These are phyloP conservation scores for Castanopsis chinensis DNA, from an alignment of 306 rosid genomes.

Conservation along the genomic window DNA sequence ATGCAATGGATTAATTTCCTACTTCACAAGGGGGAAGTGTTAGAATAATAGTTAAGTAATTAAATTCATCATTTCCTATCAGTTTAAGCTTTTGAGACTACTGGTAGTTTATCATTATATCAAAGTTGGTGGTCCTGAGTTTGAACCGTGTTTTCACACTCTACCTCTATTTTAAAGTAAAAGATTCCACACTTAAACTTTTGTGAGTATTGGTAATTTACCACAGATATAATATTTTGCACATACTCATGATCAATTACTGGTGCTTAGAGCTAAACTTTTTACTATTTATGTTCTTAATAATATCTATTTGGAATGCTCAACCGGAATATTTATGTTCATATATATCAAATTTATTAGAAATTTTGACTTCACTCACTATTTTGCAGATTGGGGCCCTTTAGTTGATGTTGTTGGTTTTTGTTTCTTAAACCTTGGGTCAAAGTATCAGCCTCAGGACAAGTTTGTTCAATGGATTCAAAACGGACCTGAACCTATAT, in stretches of 20 bases:
- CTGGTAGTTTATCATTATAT: no score
- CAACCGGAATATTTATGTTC: constrained; percentile 15
- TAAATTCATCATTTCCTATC: no score
- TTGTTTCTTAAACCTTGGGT: constrained; percentile 78
- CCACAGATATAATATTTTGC: background rate
- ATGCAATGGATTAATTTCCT: background rate
- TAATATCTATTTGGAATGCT: constrained; percentile 13
- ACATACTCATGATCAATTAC: background rate
- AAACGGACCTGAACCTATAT: constrained; percentile 76
- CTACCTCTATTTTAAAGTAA: no score
- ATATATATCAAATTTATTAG: constrained; percentile 12
- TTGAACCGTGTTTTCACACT: no score
- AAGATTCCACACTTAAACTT: no score
- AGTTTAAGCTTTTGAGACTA: no score
- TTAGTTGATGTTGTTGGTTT: constrained; percentile 93
- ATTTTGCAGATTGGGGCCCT: constrained; percentile 89
- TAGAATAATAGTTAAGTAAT: no score
- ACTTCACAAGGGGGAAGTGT: background rate
- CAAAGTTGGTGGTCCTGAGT: no score
- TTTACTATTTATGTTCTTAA: constrained; percentile 5
- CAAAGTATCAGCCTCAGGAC: constrained; percentile 75
- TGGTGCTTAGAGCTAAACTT: background rate
- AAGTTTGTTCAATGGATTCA: constrained; percentile 73
- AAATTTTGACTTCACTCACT: constrained; percentile 28
- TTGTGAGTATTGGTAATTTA: no score